A percentile compares a stretch with the other conserved stretches of the same genome.
These are phyloP conservation scores for Fraxinus cuspidata DNA, from an alignment of 257 asterid genomes.

Conservation along the genomic window DNA sequence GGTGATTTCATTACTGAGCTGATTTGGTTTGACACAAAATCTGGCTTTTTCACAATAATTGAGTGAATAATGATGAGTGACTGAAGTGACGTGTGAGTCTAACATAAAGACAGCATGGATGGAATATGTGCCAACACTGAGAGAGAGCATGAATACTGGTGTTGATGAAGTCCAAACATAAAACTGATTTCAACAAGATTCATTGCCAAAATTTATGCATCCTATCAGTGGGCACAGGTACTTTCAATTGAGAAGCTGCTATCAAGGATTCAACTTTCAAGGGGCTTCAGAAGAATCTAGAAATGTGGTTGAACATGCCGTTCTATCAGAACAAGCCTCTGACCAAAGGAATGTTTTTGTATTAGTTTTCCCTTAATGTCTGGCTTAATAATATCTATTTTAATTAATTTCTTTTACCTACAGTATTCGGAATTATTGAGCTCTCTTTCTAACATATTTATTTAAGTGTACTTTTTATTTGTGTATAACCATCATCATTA, in stretches of 20 bases:
- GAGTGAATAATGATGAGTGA: constrained; percentile 36
- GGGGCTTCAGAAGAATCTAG: constrained; percentile 1
- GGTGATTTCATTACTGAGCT: constrained; percentile 35
- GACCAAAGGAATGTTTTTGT: neutral
- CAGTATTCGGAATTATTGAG: neutral
- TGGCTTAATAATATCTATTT: neutral
- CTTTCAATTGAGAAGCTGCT: constrained; percentile 15
- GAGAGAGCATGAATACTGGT: constrained; percentile 8
- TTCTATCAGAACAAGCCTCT: neutral
- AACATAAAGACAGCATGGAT: constrained; percentile 25
- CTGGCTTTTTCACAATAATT: constrained; percentile 58
- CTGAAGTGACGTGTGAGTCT: constrained; percentile 61
- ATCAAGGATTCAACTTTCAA: too few species aligned
- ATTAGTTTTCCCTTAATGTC: neutral
- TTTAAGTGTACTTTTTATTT: neutral
- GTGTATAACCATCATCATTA: neutral
- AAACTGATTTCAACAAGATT: neutral
- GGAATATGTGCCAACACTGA: constrained; percentile 30
- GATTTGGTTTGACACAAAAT: constrained; percentile 52
- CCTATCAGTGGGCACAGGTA: neutral
- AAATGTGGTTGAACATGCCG: neutral
- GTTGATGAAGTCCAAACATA: neutral
- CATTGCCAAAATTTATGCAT: neutral
- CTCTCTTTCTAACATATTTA: neutral
- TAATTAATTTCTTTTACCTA: neutral